These are phyloP conservation scores for Simmondsia chinensis DNA, from an alignment of 148 eudicot species.

Conservation along the genomic window DNA sequence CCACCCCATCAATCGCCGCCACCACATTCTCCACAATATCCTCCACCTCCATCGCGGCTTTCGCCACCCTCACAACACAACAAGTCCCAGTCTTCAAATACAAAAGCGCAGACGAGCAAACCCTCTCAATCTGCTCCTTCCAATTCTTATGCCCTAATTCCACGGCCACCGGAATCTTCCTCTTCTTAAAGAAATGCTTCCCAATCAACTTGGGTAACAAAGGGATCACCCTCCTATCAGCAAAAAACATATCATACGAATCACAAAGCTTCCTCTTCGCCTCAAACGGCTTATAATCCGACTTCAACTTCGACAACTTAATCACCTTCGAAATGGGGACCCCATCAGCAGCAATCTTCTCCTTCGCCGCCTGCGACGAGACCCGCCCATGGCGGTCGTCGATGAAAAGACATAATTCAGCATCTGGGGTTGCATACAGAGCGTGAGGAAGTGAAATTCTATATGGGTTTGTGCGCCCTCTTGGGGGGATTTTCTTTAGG, in stretches of 20 bases:
- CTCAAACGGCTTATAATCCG: slow-evolving; percentile 53
- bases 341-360: slow-evolving; percentile 21
- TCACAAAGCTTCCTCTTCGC: slow-evolving; percentile 59
- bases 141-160: slow-evolving; percentile 54
- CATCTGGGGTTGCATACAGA: slow-evolving; percentile 16
- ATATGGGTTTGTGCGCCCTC: slow-evolving; percentile 33
- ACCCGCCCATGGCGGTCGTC: slow-evolving; percentile 29
- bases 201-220: slow-evolving; percentile 49
- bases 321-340: slow-evolving; percentile 41
- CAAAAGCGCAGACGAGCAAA: slow-evolving; percentile 40
- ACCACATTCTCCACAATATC: slow-evolving; percentile 69
- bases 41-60: slow-evolving; percentile 31
- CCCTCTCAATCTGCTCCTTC: slow-evolving; percentile 72
- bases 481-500: slow-evolving; percentile 53
- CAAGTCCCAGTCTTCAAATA: slow-evolving; percentile 71
- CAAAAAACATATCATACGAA: slow-evolving; percentile 54
- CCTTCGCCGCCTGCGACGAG: slow-evolving; percentile 26
- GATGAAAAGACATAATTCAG: slow-evolving; percentile 46
- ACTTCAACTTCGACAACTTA: slow-evolving; percentile 39
- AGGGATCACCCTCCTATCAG: slow-evolving; percentile 50
- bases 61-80: slow-evolving; percentile 55
- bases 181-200: slow-evolving; percentile 41
- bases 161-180: slow-evolving; percentile 73
- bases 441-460: slow-evolving; percentile 55
- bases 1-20: slow-evolving; percentile 45